Base-by-base conservation (phyloP, 805 yeast genomes). In the Brettanomyces nanus region DNA sequence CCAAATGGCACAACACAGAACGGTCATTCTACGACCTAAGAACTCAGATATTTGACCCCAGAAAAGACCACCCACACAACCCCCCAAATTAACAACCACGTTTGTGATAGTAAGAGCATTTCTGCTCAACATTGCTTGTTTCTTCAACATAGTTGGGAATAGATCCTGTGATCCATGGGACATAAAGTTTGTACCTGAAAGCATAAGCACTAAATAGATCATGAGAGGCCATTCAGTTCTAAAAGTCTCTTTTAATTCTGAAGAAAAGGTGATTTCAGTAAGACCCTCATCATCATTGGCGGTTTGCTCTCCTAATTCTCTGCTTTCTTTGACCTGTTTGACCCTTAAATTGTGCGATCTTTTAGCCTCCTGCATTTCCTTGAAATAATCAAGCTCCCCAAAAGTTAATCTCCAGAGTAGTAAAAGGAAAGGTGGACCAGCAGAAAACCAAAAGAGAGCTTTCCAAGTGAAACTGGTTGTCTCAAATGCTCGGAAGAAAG, bases 121-220 rank as follows among this genome's bases (percentile, higher is more conserved):
- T 3, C 53, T 45, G 19, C 68, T 52, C 44, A 68, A 67, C 9
- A 54, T 62, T 22, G 73, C 63, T 53, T 80, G 85, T 18, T 63
- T 65, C 19, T 65, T 62, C 35, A 81, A 61, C 61, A 77, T 63
- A 1, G 85, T 77, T 28, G 86, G 85, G 56, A 70, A 77, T 52
- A 81, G 61, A 55, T 81, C 90, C 59, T 81, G 87, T 5, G 85
- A 74, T 1, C 85, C 85, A 48, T 81, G 90, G 6, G 84, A 71
- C 62, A 73, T 69, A 61, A 79, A 81, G 58, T 80, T 80, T 66
- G 78, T 75, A 15, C 80, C 83, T 15, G 82, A 69, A 79, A 80
- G 71, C 53, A 78, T 59, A 10, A 80, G 51, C 28, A 82, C 71
- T 45, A 73, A 58, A 56, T 77, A 81, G 32, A 71, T 50, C 43